Percentiles rank a stretch among this genome's conserved stretches.
phyloP scores from a whole-genome alignment of 1,139 yeast genomes.

The Debaryomycetaceae sp. region DNA sequence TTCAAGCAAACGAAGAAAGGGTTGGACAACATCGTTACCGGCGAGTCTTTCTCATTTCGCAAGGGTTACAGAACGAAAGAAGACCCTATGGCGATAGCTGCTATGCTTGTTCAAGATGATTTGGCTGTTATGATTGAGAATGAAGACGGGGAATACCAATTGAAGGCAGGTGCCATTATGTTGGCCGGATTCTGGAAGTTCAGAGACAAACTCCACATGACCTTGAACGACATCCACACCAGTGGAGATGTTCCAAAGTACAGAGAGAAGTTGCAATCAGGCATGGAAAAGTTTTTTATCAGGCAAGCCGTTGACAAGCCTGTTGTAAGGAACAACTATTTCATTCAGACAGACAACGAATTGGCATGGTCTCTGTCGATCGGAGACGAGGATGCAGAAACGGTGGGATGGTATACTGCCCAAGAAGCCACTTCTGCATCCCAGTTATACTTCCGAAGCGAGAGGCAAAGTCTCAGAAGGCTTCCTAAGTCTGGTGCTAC shows the following conservation, averaged over 20 bases:
- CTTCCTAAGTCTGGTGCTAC: slow-evolving; percentile 60
- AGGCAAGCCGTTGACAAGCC: slow-evolving; percentile 54
- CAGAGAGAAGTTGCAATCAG: slow-evolving; percentile 51
- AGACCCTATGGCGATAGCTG: slow-evolving; percentile 59
- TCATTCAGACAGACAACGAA: slow-evolving; percentile 59
- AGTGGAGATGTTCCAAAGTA: slow-evolving; percentile 67
- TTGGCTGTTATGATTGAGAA: slow-evolving; percentile 63
- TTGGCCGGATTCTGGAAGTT: slow-evolving; percentile 67
- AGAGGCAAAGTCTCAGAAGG: slow-evolving; percentile 66
- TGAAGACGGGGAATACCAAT: slow-evolving; percentile 50
- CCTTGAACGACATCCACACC: slow-evolving; percentile 57
- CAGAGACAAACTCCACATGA: slow-evolving; percentile 50
- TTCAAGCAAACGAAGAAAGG: slow-evolving; percentile 46
- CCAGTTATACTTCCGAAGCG: slow-evolving; percentile 56
- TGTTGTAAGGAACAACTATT: slow-evolving; percentile 63
- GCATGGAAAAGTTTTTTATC: slow-evolving; percentile 64
- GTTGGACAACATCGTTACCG: slow-evolving; percentile 49
- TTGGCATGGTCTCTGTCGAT: slow-evolving; percentile 64
- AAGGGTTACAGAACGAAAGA: slow-evolving; percentile 16
- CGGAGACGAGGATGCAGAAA: slow-evolving; percentile 50
- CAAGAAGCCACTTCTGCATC: slow-evolving; percentile 41
- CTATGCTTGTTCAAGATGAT: slow-evolving; percentile 64
- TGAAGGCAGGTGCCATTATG: slow-evolving; percentile 59
- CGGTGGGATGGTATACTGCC: slow-evolving; percentile 63
- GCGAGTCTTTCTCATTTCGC: slow-evolving; percentile 32